Evolutionary conservation across 768 basidiomycete genomes (phyloP).

Genomic region (Rhizopogon sp.): DNA sequence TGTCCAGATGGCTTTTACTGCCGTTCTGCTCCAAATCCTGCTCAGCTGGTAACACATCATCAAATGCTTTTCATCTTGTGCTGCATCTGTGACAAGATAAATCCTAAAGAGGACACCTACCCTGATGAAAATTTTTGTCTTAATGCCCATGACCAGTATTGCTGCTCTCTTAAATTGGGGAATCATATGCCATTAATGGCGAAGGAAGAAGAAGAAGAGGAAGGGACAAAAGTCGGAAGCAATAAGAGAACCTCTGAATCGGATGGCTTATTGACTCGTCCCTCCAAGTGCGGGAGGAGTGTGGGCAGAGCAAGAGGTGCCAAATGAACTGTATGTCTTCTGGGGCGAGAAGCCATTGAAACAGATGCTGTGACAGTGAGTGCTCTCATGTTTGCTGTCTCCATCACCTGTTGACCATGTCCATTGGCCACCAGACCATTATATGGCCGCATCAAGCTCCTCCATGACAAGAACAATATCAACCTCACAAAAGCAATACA

Average conservation of each 20-base stretch:
- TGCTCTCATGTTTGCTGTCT: not conserved
- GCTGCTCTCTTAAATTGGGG: not conserved
- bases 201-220: not conserved
- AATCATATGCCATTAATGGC: not conserved
- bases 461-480: slow-evolving; percentile 20
- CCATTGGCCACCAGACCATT: slow-evolving; percentile 18
- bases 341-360: slow-evolving; percentile 4
- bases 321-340: slow-evolving; percentile 18
- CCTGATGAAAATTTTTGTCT: not conserved
- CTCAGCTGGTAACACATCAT: not conserved
- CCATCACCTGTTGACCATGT: not conserved
- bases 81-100: not conserved
- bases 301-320: not conserved
- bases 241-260: not conserved
- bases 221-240: not conserved
- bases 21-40: not conserved
- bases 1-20: not conserved
- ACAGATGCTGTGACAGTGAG: slow-evolving; percentile 28
- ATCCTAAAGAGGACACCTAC: not conserved
- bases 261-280: not conserved
- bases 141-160: not conserved
- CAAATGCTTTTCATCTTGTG: not conserved
- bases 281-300: not conserved
- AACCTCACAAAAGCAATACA: slow-evolving; percentile 27
- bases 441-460: slow-evolving; percentile 15